Evolutionary conservation across 2,329 filamentous ascomycete genomes (phyloP).

Genomic region (Hymenoscyphus occultus): DNA sequence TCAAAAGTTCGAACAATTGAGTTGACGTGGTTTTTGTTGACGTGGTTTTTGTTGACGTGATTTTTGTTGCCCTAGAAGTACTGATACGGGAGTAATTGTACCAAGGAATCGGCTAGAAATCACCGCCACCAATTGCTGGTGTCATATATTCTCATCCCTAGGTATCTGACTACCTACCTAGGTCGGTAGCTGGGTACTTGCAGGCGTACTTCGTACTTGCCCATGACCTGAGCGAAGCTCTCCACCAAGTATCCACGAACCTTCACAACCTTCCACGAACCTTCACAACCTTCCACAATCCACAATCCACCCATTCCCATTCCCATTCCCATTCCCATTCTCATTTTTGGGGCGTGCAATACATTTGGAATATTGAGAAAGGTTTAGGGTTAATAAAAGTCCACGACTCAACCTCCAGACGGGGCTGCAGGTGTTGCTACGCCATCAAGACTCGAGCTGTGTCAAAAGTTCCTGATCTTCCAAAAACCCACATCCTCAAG

Average conservation of each 20-base stretch:
- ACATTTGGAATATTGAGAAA: neutral
- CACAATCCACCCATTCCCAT: neutral
- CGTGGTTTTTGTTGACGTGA: too few relatives aligned
- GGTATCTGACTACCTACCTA: too few relatives aligned
- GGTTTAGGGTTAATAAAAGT: neutral
- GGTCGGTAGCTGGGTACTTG: too few relatives aligned
- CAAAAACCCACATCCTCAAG: constrained; percentile 10
- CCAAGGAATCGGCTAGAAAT: too few relatives aligned
- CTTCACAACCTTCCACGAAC: neutral
- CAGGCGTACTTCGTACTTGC: too few relatives aligned
- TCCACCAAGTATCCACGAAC: neutral
- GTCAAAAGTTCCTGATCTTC: constrained; percentile 19
- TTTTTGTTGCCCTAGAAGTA: too few relatives aligned
- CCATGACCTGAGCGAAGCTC: neutral
- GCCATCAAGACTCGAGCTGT: constrained; percentile 16
- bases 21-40: too few relatives aligned
- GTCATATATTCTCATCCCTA: too few relatives aligned
- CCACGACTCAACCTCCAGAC: constrained; percentile 1
- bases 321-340: neutral
- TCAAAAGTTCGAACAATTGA: too few relatives aligned
- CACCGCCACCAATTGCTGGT: too few relatives aligned
- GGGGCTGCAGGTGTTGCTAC: constrained; percentile 17
- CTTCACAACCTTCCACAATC: too few relatives aligned
- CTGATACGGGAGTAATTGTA: too few relatives aligned
- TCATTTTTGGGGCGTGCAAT: neutral